phyloP scores from a whole-genome alignment of 2,329 filamentous ascomycete genomes.

The Fusarium illudens region DNA sequence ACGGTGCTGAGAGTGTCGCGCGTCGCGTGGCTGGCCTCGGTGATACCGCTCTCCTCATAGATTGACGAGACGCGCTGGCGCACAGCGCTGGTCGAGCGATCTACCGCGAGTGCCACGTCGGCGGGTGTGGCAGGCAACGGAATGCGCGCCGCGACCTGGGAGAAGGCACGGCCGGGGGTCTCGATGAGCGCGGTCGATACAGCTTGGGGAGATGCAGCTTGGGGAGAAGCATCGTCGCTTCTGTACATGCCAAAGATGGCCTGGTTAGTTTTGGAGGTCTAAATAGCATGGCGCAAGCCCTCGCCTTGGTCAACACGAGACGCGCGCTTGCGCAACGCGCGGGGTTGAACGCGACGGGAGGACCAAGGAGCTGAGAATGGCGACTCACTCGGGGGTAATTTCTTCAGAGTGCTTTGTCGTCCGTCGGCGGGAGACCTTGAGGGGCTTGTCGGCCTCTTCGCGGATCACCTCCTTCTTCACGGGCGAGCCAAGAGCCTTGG shows the following conservation, averaged over 20 bases:
- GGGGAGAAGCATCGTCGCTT: slow-evolving; percentile 41
- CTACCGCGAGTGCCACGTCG: slow-evolving; percentile 78
- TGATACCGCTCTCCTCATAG: slow-evolving; percentile 72
- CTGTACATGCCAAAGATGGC: slow-evolving; percentile 23
- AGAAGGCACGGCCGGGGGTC: slow-evolving; percentile 61
- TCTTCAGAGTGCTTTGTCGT: slow-evolving; percentile 57
- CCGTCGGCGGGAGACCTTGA: slow-evolving; percentile 59
- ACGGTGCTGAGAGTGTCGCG: slow-evolving; percentile 78
- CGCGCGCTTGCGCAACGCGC: slow-evolving; percentile 17
- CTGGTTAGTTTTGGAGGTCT: slow-evolving; percentile 23
- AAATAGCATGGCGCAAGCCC: slow-evolving; percentile 4
- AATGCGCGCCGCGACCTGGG: slow-evolving; percentile 65
- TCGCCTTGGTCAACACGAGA: background rate
- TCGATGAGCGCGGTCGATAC: slow-evolving; percentile 57
- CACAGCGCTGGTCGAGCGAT: slow-evolving; percentile 72
- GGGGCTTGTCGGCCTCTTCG: slow-evolving; percentile 49
- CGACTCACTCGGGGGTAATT: slow-evolving; percentile 55
- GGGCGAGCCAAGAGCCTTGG: slow-evolving; percentile 66
- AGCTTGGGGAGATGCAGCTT: slow-evolving; percentile 32
- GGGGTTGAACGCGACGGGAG: slow-evolving; percentile 15
- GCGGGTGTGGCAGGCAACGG: slow-evolving; percentile 84
- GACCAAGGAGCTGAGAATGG: slow-evolving; percentile 1
- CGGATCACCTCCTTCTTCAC: slow-evolving; percentile 62
- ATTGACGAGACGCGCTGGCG: slow-evolving; percentile 71
- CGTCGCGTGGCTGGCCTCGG: slow-evolving; percentile 69